These are phyloP conservation scores for Erysimum cheiranthoides DNA, from an alignment of 345 rosid genomes.

Conservation along the genomic window DNA sequence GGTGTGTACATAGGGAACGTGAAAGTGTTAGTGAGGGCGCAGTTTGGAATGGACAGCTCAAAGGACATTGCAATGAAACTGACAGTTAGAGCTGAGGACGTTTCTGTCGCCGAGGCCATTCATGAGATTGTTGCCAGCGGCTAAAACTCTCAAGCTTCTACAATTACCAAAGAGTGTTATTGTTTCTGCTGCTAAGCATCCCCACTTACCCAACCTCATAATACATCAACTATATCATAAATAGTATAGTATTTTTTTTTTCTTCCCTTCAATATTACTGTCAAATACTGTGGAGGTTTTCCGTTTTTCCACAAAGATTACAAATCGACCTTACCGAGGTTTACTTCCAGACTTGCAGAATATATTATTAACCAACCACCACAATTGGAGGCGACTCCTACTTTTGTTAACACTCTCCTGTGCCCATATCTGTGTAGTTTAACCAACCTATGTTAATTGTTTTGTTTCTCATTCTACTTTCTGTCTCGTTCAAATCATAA, in stretches of 20 bases:
- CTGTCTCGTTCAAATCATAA: background rate
- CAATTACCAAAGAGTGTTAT: constrained; percentile 25
- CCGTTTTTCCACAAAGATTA: too few relatives aligned
- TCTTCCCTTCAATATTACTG: background rate
- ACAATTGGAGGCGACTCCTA: too few relatives aligned
- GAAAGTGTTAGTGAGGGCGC: constrained; percentile 72
- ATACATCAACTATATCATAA: constrained; percentile 1
- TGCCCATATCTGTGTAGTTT: constrained; percentile 74
- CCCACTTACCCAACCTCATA: background rate
- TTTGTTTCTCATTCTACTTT: background rate
- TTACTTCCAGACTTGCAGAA: too few relatives aligned
- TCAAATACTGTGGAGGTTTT: constrained; percentile 27
- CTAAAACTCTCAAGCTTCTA: constrained; percentile 36
- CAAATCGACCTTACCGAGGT: too few relatives aligned
- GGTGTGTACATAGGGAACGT: constrained; percentile 82
- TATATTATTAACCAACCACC: too few relatives aligned
- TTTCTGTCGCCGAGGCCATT: constrained; percentile 66
- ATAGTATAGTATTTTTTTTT: constrained; percentile 18
- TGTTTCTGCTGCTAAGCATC: background rate
- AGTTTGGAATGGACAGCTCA: constrained; percentile 75
- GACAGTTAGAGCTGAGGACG: constrained; percentile 75
- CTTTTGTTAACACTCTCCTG: constrained; percentile 67
- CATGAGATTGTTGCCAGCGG: constrained; percentile 82
- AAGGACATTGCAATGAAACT: constrained; percentile 89
- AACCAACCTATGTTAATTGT: too few relatives aligned